phyloP scores from a whole-genome alignment of 768 basidiomycete genomes.

The Flagelloscypha sp. region DNA sequence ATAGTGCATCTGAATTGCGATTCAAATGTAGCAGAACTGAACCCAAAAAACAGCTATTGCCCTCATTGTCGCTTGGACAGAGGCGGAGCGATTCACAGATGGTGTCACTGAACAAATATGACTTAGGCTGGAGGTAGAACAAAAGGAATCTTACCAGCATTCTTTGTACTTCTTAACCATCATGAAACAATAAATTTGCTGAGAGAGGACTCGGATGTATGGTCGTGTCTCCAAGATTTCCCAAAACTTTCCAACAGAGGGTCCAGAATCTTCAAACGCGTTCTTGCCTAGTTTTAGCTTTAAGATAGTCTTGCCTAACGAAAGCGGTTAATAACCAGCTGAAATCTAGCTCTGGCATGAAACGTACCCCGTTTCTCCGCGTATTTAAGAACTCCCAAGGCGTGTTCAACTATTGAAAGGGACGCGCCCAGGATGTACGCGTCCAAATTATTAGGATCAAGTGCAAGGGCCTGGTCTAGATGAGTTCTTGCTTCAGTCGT shows the following conservation, averaged over 20 bases:
- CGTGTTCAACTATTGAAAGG: constrained; percentile 19
- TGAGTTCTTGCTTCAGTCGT: constrained; percentile 30
- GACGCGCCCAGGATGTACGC: constrained; percentile 29
- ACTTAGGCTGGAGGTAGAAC: background rate
- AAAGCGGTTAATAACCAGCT: background rate
- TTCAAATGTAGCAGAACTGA: constrained; percentile 26
- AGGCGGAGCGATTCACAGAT: constrained; percentile 35
- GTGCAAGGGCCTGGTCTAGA: constrained; percentile 29
- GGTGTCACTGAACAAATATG: constrained; percentile 18
- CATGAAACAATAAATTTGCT: constrained; percentile 26
- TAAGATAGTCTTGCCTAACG: constrained; percentile 20
- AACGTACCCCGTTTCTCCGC: constrained; percentile 17
- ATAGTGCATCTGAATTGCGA: constrained; percentile 30
- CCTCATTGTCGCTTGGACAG: constrained; percentile 33
- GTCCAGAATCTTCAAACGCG: constrained; percentile 30
- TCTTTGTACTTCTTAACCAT: constrained; percentile 24
- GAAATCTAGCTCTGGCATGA: background rate
- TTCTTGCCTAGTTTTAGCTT: constrained; percentile 20
- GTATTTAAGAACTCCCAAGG: constrained; percentile 19
- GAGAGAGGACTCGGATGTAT: constrained; percentile 37
- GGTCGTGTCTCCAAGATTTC: constrained; percentile 30
- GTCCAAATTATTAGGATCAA: constrained; percentile 33
- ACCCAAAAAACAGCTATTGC: constrained; percentile 28
- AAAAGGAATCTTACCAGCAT: constrained; percentile 22
- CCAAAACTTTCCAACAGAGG: constrained; percentile 29